Conservation (phyloP, 768 basidiomycete species). For the Serendipita vermifera region DNA sequence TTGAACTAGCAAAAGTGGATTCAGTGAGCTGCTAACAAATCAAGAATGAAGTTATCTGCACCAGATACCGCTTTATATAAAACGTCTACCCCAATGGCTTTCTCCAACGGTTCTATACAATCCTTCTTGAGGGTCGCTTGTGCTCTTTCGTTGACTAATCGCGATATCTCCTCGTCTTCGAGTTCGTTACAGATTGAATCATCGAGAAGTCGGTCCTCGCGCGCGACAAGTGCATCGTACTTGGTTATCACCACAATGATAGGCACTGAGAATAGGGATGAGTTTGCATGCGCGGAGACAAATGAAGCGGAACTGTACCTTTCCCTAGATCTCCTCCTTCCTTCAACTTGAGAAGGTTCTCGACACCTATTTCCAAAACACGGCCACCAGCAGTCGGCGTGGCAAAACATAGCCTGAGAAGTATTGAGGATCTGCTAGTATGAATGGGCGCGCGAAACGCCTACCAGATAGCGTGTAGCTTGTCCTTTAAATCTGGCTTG, state of each 20-base stretch:
- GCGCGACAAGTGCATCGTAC: too few species aligned
- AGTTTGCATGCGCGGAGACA: too few species aligned
- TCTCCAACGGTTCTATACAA: not conserved
- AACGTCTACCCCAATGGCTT: not conserved
- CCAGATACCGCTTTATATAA: not conserved
- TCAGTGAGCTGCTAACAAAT: not conserved
- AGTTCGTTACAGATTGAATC: too few species aligned
- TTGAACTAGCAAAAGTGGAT: not conserved
- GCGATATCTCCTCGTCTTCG: too few species aligned
- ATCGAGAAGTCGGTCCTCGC: too few species aligned
- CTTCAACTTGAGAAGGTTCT: not conserved
- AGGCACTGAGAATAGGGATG: too few species aligned
- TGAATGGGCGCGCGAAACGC: too few species aligned
- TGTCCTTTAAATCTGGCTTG: slow-evolving; percentile 13
- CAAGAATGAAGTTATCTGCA: not conserved
- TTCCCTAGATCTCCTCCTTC: not conserved
- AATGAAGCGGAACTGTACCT: too few species aligned
- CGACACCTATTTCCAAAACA: not conserved
- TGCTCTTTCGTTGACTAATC: too few species aligned
- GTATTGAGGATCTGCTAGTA: too few species aligned
- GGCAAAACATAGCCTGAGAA: not conserved
- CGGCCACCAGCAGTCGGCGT: not conserved
- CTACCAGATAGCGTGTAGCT: slow-evolving; percentile 16
- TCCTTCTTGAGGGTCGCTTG: not conserved
- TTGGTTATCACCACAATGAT: too few species aligned